phyloP scores from a whole-genome alignment of 169 alveolate genomes.

The Haemoproteus tartakovskyi region DNA sequence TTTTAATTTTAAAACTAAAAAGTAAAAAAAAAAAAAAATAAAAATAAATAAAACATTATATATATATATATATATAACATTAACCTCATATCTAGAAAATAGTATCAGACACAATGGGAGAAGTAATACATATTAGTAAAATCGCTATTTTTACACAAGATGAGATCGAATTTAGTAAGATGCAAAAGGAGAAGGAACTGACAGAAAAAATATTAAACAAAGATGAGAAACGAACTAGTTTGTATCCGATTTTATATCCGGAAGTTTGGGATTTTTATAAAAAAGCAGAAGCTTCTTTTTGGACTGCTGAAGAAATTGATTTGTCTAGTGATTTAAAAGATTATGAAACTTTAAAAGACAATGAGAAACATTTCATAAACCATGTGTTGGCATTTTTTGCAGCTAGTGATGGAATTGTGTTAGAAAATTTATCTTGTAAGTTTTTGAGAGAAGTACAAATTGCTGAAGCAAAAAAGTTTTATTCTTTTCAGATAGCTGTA shows the following conservation, averaged over 20 bases:
- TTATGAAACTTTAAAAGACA: slow-evolving; percentile 89
- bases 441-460: slow-evolving; percentile 93
- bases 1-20: too few relatives aligned
- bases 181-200: slow-evolving; percentile 47
- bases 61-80: too few relatives aligned
- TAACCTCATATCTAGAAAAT: too few relatives aligned
- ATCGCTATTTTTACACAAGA: slow-evolving; percentile 17
- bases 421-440: slow-evolving; percentile 94
- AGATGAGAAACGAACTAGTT: slow-evolving; percentile 24
- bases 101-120: slow-evolving; percentile 47
- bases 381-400: slow-evolving; percentile 96
- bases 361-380: slow-evolving; percentile 92
- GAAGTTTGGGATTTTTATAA: slow-evolving; percentile 97
- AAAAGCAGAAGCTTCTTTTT: slow-evolving; percentile 96
- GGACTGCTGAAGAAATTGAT: slow-evolving; percentile 99
- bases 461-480: slow-evolving; percentile 97
- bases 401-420: slow-evolving; percentile 98
- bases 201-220: slow-evolving; percentile 52
- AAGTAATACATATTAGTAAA: slow-evolving; percentile 38
- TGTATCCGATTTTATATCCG: slow-evolving; percentile 87
- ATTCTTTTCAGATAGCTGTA: slow-evolving; percentile 97
- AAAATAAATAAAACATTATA: too few relatives aligned
- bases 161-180: slow-evolving; percentile 57
- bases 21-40: too few relatives aligned
- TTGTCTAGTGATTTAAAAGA: slow-evolving; percentile 91